A percentile compares a stretch with the other conserved stretches of the same genome.
Evolutionary conservation across 371 early-diverging fungal species (phyloP).

Genomic region (Mucor saturninus): DNA sequence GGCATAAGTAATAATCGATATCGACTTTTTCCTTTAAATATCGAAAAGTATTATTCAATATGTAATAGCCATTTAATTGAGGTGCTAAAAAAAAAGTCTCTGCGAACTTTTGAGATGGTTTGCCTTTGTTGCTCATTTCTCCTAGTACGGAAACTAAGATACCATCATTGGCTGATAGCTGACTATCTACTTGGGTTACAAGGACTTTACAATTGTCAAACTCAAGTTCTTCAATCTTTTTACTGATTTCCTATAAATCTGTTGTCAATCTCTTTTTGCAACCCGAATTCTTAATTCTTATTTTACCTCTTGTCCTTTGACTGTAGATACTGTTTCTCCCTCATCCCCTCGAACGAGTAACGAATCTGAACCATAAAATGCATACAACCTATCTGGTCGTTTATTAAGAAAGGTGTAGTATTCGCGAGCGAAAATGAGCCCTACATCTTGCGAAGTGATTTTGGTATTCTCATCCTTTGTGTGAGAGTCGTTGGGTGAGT

Average conservation of each 20-base stretch:
- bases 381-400: conserved; percentile 81
- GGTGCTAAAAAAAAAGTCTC: conserved; percentile 95
- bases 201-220: conserved; percentile 80
- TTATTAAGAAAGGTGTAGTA: conserved; percentile 94
- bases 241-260: conserved; percentile 72
- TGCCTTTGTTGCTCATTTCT: conserved; percentile 85
- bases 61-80: conserved; percentile 90
- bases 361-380: conserved; percentile 87
- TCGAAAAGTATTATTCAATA: conserved; percentile 94
- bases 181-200: conserved; percentile 89
- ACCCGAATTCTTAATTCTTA: background rate
- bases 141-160: conserved; percentile 93
- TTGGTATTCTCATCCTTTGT: background rate
- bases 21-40: conserved; percentile 84
- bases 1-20: conserved; percentile 52
- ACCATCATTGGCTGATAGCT: conserved; percentile 76
- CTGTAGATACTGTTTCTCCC: conserved; percentile 57
- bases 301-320: conserved; percentile 43
- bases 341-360: conserved; percentile 83
- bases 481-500: background rate
- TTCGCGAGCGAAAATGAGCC: conserved; percentile 94
- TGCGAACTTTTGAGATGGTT: conserved; percentile 82
- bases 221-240: conserved; percentile 81
- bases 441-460: conserved; percentile 71
- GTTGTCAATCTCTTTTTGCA: background rate